Percentiles rank a stretch among this genome's conserved stretches.
Conservation (phyloP, 108 stramenopile species). For the Epithemia pelagica region DNA sequence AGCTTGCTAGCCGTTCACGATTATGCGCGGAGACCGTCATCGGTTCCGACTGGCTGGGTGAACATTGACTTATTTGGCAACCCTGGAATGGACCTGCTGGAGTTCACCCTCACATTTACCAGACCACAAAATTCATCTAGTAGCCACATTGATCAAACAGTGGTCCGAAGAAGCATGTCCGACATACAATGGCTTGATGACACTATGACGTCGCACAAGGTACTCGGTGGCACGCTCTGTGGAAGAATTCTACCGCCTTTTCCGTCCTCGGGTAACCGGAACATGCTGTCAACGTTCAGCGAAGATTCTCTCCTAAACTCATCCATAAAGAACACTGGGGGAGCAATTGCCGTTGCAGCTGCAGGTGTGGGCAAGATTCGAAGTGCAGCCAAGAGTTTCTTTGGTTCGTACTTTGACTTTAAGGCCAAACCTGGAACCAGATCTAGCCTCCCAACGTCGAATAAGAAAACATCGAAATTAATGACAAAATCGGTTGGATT, state of each 20-base stretch:
- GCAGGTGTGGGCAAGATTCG: slow-evolving; percentile 66
- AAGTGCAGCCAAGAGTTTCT: slow-evolving; percentile 55
- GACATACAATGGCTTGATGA: slow-evolving; percentile 83
- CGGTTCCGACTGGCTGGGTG: slow-evolving; percentile 7
- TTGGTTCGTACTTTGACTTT: slow-evolving; percentile 35
- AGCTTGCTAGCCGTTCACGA: slow-evolving; percentile 54
- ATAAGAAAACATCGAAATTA: slow-evolving; percentile 5
- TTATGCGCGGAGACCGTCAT: slow-evolving; percentile 14
- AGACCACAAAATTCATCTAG: background rate
- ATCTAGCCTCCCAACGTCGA: background rate
- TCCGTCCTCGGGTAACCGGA: slow-evolving; percentile 11
- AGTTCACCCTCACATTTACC: slow-evolving; percentile 43
- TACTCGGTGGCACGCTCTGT: slow-evolving; percentile 74
- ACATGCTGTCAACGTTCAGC: slow-evolving; percentile 1
- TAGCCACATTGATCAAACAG: slow-evolving; percentile 6
- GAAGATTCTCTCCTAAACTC: slow-evolving; percentile 12
- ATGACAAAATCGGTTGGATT: slow-evolving; percentile 5
- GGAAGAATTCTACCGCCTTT: slow-evolving; percentile 81
- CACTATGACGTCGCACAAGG: slow-evolving; percentile 62
- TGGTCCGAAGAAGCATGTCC: slow-evolving; percentile 68
- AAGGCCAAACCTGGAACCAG: background rate
- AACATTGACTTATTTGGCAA: slow-evolving; percentile 15
- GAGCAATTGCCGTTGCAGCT: slow-evolving; percentile 44
- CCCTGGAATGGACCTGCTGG: slow-evolving; percentile 14
- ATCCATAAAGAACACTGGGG: slow-evolving; percentile 36